Base-by-base conservation (phyloP, 2,329 filamentous ascomycete species). In the Calycina marina region DNA sequence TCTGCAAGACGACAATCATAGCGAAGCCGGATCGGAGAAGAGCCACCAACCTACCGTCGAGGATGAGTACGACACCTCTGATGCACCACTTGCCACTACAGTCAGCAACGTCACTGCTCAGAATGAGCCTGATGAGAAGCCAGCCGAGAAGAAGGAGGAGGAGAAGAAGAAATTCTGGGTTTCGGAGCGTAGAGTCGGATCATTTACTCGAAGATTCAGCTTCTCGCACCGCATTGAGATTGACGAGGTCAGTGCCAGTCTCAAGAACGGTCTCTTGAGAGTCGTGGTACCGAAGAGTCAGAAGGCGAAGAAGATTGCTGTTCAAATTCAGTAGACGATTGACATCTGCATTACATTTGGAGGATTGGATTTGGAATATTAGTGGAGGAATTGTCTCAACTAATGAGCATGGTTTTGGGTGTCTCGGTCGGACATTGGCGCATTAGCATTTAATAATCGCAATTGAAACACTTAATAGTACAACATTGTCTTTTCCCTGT, bases 121-220 rank as follows among this genome's bases (percentile, higher is more conserved):
- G 35, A 53, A 44, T 40, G 56, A 50, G 41, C 57, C 61, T 38
- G 50, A 57, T 15, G 59, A 50, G 29, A 45, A 60, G 16, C 43
- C 55, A 14, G 42, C 49, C 30, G 59, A 59, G 49, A 32, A 41
- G 30, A 39, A 43, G 25, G 53, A 56, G 41, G 52, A 59, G 18
- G 55, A 56, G 40, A 56, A 59, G 27, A 55, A 60, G 45, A 74
- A 70, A 56, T 85, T 74, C 65, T 86, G 79, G 80, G 59, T 74
- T 40, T 59, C 62, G 14, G 74, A 81, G 59, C 71, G 74, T 45
- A 66, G 62, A 38, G 59, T 75, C 37, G 76, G 76, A 52, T 64
- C 72, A 41, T 82, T 82, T 56, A 63, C 69, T 33, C 67, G 77
- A 40, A 69, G 62, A 42, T 81, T 82, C 59, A 67, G 60, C 49